Evolutionary conservation across 768 basidiomycete genomes (phyloP).

Genomic region (Plicaturopsis crispa): DNA sequence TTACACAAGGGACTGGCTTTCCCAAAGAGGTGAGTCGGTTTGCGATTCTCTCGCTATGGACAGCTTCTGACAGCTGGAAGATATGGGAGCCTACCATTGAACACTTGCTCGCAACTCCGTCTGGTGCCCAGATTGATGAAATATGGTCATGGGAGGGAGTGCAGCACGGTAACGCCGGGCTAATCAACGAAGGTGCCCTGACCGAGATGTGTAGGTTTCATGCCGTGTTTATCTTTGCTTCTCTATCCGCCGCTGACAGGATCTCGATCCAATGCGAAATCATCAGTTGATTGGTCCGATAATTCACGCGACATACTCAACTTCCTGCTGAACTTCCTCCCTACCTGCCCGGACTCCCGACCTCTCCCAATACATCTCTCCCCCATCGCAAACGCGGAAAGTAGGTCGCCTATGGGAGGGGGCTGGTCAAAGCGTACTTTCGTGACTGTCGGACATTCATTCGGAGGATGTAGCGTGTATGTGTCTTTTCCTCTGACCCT

Average conservation of each 20-base stretch:
- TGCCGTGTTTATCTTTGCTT: too few species aligned
- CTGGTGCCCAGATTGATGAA: conserved; percentile 46
- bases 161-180: conserved; percentile 79
- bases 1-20: conserved; percentile 84
- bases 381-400: conserved; percentile 35
- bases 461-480: conserved; percentile 73
- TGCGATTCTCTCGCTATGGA: too few species aligned
- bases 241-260: too few species aligned
- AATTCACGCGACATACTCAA: conserved; percentile 72
- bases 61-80: too few species aligned
- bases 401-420: conserved; percentile 29
- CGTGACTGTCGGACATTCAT: conserved; percentile 75
- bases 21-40: conserved; percentile 63
- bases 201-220: conserved; percentile 49
- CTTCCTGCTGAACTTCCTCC: conserved; percentile 65
- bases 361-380: conserved; percentile 46
- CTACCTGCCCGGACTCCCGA: conserved; percentile 25
- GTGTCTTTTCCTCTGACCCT: conserved; percentile 21
- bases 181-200: conserved; percentile 54
- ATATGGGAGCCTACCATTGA: conserved; percentile 71
- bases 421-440: conserved; percentile 52
- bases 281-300: conserved; percentile 72
- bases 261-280: neutral
- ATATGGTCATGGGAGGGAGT: conserved; percentile 81
- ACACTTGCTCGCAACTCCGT: conserved; percentile 37